Percentiles rank a stretch among this genome's conserved stretches.
Conservation (phyloP, 352 stramenopile genomes). For the Labyrinthula sp. region DNA sequence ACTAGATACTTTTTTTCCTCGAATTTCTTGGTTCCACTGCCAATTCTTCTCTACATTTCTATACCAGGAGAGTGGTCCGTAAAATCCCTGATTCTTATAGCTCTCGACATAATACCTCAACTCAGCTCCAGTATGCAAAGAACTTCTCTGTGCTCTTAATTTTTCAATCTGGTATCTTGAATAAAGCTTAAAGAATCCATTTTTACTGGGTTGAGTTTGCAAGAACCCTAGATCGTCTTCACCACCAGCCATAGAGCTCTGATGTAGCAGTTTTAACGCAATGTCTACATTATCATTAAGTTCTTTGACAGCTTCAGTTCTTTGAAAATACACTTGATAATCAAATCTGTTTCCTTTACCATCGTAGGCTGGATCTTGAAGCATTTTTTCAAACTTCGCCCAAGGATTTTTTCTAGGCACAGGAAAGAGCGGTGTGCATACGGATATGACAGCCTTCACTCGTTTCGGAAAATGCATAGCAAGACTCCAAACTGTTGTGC, state of each 20-base stretch:
- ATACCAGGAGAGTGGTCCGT: slow-evolving; percentile 36
- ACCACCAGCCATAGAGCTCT: slow-evolving; percentile 4
- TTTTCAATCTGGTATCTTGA: slow-evolving; percentile 20
- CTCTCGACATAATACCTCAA: slow-evolving; percentile 44
- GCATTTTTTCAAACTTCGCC: slow-evolving; percentile 36
- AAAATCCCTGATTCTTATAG: slow-evolving; percentile 42
- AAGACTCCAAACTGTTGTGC: slow-evolving; percentile 45
- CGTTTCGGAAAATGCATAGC: slow-evolving; percentile 45
- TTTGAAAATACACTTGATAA: slow-evolving; percentile 45
- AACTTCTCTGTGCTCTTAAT: slow-evolving; percentile 33
- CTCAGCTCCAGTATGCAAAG: slow-evolving; percentile 41
- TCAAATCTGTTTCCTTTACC: too few relatives aligned
- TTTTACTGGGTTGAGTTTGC: too few relatives aligned
- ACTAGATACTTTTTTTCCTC: slow-evolving; percentile 33
- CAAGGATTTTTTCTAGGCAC: slow-evolving; percentile 35
- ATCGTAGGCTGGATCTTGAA: slow-evolving; percentile 40
- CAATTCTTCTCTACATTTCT: slow-evolving; percentile 44
- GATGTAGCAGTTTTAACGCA: slow-evolving; percentile 23
- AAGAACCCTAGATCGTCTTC: too few relatives aligned
- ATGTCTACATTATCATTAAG: slow-evolving; percentile 24
- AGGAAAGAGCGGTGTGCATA: slow-evolving; percentile 50
- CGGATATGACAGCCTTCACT: slow-evolving; percentile 39
- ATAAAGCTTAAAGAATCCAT: slow-evolving; percentile 6
- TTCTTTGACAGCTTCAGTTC: slow-evolving; percentile 28
- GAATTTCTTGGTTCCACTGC: slow-evolving; percentile 43